phyloP scores from a whole-genome alignment of 1,139 yeast genomes.

The Pichia sp. region DNA sequence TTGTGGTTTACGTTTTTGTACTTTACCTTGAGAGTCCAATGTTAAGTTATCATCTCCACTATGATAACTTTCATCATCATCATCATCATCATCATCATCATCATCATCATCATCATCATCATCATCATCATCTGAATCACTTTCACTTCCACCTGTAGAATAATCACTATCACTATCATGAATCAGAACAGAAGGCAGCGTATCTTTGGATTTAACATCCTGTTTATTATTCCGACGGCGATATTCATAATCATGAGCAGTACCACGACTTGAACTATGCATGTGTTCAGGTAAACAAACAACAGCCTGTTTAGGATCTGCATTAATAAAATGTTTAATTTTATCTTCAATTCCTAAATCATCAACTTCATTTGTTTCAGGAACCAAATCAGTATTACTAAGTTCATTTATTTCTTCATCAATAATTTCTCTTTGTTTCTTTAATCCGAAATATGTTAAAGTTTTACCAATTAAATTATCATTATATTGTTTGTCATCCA shows the following conservation, averaged over 20 bases:
- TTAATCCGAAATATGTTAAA: constrained; percentile 15
- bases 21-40: constrained; percentile 1
- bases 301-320: constrained; percentile 21
- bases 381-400: constrained; percentile 22
- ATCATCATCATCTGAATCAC: constrained; percentile 8
- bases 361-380: constrained; percentile 13
- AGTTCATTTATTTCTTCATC: constrained; percentile 22
- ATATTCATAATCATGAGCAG: no score
- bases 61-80: constrained; percentile 1
- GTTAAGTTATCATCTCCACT: constrained; percentile 2
- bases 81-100: constrained; percentile 7
- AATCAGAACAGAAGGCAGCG: constrained; percentile 3
- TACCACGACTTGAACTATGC: background rate
- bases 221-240: no score
- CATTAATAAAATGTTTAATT: constrained; percentile 22
- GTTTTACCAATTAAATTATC: constrained; percentile 20
- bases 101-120: constrained; percentile 13
- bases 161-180: constrained; percentile 8
- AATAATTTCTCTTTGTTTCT: constrained; percentile 8
- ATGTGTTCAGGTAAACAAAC: constrained; percentile 14
- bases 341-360: constrained; percentile 22
- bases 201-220: background rate
- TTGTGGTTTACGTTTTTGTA: background rate
- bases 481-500: constrained; percentile 10
- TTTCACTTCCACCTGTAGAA: constrained; percentile 5